Evolutionary conservation across 257 asterid species (phyloP).

Genomic region (Jacaranda copaia): DNA sequence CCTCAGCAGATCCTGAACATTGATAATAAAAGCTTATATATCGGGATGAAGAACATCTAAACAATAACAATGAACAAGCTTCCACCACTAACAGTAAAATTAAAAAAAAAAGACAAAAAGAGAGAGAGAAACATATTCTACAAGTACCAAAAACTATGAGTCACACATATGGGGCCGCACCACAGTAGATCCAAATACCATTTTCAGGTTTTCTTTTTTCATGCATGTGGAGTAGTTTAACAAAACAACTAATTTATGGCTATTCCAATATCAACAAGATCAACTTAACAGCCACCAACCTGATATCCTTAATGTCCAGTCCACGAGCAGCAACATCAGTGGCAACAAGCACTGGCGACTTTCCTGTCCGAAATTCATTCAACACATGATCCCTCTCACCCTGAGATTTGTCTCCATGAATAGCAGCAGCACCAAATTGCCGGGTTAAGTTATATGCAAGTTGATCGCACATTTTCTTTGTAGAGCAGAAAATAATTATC

Average conservation of each 20-base stretch:
- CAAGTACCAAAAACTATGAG: not conserved
- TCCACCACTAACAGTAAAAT: not conserved
- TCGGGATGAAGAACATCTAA: not conserved
- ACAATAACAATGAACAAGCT: not conserved
- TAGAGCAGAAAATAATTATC: conserved; percentile 89
- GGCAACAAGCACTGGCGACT: conserved; percentile 87
- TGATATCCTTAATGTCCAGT: conserved; percentile 89
- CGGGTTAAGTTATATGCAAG: conserved; percentile 70
- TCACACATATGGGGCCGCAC: not conserved
- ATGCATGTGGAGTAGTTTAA: conserved; percentile 10
- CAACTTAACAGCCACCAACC: conserved; percentile 49
- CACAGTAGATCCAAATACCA: not conserved
- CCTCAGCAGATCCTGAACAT: conserved; percentile 11
- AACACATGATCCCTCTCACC: conserved; percentile 83
- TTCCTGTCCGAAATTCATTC: conserved; percentile 82
- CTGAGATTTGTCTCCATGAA: conserved; percentile 94
- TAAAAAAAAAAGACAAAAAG: too few relatives aligned
- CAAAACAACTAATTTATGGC: conserved; percentile 12
- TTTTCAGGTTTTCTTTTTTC: not conserved
- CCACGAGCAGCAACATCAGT: conserved; percentile 99
- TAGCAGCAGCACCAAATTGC: conserved; percentile 86
- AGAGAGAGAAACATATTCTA: not conserved
- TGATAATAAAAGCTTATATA: not conserved
- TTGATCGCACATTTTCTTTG: conserved; percentile 88
- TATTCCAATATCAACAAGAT: conserved; percentile 4